These are phyloP conservation scores for Ilex paraguariensis DNA, from an alignment of 305 asterid genomes.

Conservation along the genomic window DNA sequence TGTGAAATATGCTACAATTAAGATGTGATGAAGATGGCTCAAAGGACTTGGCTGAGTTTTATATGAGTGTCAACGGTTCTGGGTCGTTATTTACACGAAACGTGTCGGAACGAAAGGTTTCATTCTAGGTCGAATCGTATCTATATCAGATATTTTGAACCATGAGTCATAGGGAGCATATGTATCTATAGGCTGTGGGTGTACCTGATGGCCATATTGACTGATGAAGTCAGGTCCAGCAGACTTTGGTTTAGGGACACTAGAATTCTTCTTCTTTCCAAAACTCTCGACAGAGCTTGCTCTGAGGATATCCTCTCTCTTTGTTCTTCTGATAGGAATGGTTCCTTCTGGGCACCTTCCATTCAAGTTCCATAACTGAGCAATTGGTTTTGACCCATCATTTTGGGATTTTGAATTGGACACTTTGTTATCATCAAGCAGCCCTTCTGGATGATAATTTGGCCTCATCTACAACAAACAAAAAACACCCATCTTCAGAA, in stretches of 20 bases:
- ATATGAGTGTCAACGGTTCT: no score
- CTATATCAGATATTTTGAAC: no score
- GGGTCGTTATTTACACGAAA: no score
- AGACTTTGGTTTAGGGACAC: constrained; percentile 31
- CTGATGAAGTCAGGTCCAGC: constrained; percentile 3
- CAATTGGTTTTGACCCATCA: constrained; percentile 28
- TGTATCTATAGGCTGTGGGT: constrained; percentile 1
- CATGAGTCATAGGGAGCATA: no score
- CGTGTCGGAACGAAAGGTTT: no score
- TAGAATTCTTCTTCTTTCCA: constrained; percentile 53
- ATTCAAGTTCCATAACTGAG: constrained; percentile 60
- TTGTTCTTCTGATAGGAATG: constrained; percentile 67
- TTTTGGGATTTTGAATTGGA: constrained; percentile 9
- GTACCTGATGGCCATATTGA: constrained; percentile 56
- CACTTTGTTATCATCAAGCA: constrained; percentile 14
- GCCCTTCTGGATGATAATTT: constrained; percentile 21
- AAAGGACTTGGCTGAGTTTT: neutral
- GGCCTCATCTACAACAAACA: constrained; percentile 21
- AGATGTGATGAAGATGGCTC: neutral
- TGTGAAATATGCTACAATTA: neutral
- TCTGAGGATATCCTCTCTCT: constrained; percentile 43
- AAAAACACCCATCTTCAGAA: neutral
- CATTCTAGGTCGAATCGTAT: no score
- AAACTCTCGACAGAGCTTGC: constrained; percentile 48
- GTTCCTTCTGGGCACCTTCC: constrained; percentile 66